phyloP scores from a whole-genome alignment of 2,329 filamentous ascomycete species.

The Remersonia thermophila region DNA sequence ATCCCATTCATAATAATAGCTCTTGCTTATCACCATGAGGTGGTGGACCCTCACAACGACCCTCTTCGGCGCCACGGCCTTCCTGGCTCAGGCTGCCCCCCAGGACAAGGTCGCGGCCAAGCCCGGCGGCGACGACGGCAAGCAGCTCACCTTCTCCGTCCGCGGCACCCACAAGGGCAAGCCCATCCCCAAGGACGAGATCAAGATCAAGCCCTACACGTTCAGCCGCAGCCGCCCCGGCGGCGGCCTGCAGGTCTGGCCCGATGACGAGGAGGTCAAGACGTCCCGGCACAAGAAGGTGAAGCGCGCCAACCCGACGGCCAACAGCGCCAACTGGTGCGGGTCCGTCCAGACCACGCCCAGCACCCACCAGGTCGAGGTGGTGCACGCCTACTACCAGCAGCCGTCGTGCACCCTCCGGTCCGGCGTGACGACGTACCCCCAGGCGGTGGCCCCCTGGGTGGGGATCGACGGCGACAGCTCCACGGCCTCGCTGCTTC shows the following conservation, averaged over 20 bases:
- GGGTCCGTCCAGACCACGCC: constrained; percentile 15
- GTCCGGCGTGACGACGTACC: constrained; percentile 11
- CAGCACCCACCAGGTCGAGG: constrained; percentile 13
- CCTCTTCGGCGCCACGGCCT: constrained; percentile 11
- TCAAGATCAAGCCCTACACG: constrained; percentile 14
- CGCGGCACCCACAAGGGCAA: constrained; percentile 14
- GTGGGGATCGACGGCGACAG: constrained; percentile 18
- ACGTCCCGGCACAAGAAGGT: too few species aligned
- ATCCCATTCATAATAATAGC: background rate
- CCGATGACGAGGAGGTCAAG: too few species aligned
- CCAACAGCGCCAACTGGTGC: constrained; percentile 18
- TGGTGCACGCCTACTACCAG: constrained; percentile 14
- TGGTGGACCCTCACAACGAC: constrained; percentile 8
- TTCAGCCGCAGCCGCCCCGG: constrained; percentile 6
- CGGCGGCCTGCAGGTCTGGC: background rate
- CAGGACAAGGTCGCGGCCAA: too few species aligned
- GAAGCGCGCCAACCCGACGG: constrained; percentile 5
- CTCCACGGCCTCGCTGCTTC: constrained; percentile 12
- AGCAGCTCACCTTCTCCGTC: constrained; percentile 15
- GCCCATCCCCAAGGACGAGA: constrained; percentile 14
- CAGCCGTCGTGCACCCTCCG: constrained; percentile 14
- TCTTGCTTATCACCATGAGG: constrained; percentile 11
- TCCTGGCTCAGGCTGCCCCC: too few species aligned
- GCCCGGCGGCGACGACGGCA: too few species aligned
- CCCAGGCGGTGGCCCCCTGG: constrained; percentile 18